Conservation (phyloP, 257 asterid genomes). For the Scutellaria barbata region DNA sequence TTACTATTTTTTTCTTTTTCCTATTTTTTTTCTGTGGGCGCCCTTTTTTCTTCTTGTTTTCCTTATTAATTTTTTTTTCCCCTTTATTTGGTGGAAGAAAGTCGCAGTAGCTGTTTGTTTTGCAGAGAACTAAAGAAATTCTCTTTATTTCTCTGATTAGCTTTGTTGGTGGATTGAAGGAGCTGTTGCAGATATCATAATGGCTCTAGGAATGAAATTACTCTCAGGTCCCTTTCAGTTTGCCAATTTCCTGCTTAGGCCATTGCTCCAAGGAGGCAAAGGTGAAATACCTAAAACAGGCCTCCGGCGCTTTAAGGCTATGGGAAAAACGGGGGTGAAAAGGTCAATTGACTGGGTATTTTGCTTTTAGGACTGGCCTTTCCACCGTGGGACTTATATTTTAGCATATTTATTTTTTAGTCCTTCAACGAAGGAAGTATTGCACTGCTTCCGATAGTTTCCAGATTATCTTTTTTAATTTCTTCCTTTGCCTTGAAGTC, state of each 20-base stretch:
- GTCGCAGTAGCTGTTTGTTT: slow-evolving; percentile 36
- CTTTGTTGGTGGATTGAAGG: slow-evolving; percentile 52
- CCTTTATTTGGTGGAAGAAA: slow-evolving; percentile 8
- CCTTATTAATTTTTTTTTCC: background rate
- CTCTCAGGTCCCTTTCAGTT: slow-evolving; percentile 42
- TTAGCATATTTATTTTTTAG: slow-evolving; percentile 29
- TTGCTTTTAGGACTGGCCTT: slow-evolving; percentile 34
- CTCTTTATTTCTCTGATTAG: slow-evolving; percentile 43
- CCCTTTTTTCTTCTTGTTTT: background rate
- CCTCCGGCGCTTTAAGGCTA: background rate
- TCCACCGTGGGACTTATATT: slow-evolving; percentile 33
- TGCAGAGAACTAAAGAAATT: slow-evolving; percentile 49
- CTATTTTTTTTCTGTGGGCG: background rate
- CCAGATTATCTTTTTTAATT: slow-evolving; percentile 28
- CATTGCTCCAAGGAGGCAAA: slow-evolving; percentile 23
- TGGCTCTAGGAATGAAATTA: slow-evolving; percentile 41
- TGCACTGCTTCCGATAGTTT: slow-evolving; percentile 14
- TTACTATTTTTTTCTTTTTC: background rate
- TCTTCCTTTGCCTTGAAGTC: background rate
- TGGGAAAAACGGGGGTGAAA: background rate
- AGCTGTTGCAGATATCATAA: slow-evolving; percentile 60
- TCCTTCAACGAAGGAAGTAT: slow-evolving; percentile 27
- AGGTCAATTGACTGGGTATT: slow-evolving; percentile 37
- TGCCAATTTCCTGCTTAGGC: slow-evolving; percentile 41
- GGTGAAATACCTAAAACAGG: slow-evolving; percentile 17